Base-by-base conservation (phyloP, 306 rosid species). In the Vachellia collinsii region DNA sequence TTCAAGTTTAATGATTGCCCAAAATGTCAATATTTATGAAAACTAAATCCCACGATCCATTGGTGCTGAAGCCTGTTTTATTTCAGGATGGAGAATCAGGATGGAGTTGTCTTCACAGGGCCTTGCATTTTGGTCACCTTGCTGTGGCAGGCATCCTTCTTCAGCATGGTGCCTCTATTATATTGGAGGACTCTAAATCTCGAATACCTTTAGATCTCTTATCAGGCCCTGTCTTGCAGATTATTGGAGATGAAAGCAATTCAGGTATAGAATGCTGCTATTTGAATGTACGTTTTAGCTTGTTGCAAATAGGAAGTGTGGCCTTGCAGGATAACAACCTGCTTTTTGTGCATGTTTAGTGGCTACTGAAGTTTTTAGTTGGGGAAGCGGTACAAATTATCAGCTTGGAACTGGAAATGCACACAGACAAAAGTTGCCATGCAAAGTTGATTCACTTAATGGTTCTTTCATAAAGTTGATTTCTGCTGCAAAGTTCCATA, bases 401-500 rank as follows among this genome's bases (percentile, higher is more conserved):
- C 99, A 95, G 85, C 99, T 95, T 83, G 99, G 99, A 83, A 95
- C 99, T 82, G 99, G 99, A 85, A 95, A 95, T 81, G 97, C 88
- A 0, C 99, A 90, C 84, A 80, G 93, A 39, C 97, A 93, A 81
- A 95, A 95, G 90, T 79, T 93, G 42, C 99, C 99, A n/a, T 90
- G 98, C 83, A 95, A 95, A 85, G 92, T 95, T 77, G 99, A 95
- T 84, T 85, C 97, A 50, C 93, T 95, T 78, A 90, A 79, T 82
- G 94, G 92, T 85, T 91, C 89, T 13, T 65, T 85, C 78, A 81
- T 93, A 79, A 88, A 88, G 91, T 72, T 89, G 64, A 81, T 91
- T 86, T 93, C 97, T 86, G 97, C 99, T n/a, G 87, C 98, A 44
- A 95, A 95, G 87, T 95, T 95, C 86, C 98, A 93, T 37, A 95